Percentiles rank a stretch among this genome's conserved stretches.
These are phyloP conservation scores for Deinandra increscens DNA, from an alignment of 129 eudicot species.

Conservation along the genomic window DNA sequence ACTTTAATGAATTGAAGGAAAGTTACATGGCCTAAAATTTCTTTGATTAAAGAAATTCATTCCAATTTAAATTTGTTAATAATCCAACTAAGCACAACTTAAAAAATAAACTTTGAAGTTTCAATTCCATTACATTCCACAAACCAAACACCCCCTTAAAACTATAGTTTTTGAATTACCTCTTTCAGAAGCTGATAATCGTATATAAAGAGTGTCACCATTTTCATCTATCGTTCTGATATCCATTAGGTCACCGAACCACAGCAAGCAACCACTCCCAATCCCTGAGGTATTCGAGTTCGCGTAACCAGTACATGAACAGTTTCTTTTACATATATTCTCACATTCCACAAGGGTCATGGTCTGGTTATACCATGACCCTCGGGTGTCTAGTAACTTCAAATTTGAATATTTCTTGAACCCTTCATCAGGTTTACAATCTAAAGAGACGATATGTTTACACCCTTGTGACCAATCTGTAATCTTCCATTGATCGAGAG, in stretches of 20 bases:
- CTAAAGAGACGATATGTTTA: not conserved
- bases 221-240: not conserved
- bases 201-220: constrained; percentile 5
- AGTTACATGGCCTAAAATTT: no score
- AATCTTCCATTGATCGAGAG: not conserved
- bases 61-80: no score
- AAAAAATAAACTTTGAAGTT: no score
- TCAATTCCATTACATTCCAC: no score
- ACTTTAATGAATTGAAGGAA: no score
- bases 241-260: not conserved
- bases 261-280: constrained; percentile 5
- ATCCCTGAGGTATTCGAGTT: not conserved
- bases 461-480: not conserved
- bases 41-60: no score
- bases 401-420: not conserved
- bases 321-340: not conserved
- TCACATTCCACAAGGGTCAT: not conserved
- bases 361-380: constrained; percentile 8
- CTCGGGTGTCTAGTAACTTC: not conserved
- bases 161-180: not conserved
- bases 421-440: not conserved
- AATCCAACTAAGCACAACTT: not conserved
- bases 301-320: constrained; percentile 2
- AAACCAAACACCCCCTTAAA: no score
- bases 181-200: not conserved